These are phyloP conservation scores for Kappamyces sp. DNA, from an alignment of 192 early-diverging fungal genomes.

Conservation along the genomic window DNA sequence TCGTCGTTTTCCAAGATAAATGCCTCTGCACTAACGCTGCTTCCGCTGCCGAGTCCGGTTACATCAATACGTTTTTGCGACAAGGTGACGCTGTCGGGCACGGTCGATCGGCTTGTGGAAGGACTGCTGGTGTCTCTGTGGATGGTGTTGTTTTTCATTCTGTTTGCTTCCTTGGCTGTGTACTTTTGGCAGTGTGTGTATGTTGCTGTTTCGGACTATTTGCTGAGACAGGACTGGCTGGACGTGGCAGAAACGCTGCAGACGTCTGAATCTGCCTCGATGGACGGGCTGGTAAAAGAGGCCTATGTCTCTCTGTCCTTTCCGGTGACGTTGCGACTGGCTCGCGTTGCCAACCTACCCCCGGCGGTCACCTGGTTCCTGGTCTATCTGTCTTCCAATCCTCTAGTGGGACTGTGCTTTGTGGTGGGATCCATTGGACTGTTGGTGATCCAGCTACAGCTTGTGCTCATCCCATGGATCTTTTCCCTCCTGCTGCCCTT, in stretches of 20 bases:
- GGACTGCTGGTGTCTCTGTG: not conserved
- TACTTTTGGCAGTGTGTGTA: not conserved
- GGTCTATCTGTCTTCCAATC: not conserved
- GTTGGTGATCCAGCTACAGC: not conserved
- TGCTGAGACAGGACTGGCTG: not conserved
- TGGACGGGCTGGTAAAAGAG: not conserved
- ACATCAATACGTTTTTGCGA: constrained; percentile 2
- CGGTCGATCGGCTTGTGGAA: not conserved
- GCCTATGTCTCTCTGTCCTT: too few relatives aligned
- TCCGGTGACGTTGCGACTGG: too few relatives aligned
- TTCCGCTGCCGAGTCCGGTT: not conserved
- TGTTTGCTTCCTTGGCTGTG: not conserved
- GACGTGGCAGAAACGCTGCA: not conserved
- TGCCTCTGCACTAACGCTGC: not conserved
- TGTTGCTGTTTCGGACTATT: not conserved
- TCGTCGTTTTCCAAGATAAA: not conserved
- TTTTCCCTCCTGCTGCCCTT: not conserved
- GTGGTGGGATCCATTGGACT: constrained; percentile 4
- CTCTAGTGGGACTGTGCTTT: not conserved
- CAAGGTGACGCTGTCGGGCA: not conserved
- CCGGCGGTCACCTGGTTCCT: not conserved
- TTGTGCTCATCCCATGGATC: not conserved
- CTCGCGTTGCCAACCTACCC: not conserved
- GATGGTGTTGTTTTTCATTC: not conserved
- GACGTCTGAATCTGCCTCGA: not conserved